Evolutionary conservation across 2,329 filamentous ascomycete species (phyloP).

Genomic region (Colletotrichum acutatum): DNA sequence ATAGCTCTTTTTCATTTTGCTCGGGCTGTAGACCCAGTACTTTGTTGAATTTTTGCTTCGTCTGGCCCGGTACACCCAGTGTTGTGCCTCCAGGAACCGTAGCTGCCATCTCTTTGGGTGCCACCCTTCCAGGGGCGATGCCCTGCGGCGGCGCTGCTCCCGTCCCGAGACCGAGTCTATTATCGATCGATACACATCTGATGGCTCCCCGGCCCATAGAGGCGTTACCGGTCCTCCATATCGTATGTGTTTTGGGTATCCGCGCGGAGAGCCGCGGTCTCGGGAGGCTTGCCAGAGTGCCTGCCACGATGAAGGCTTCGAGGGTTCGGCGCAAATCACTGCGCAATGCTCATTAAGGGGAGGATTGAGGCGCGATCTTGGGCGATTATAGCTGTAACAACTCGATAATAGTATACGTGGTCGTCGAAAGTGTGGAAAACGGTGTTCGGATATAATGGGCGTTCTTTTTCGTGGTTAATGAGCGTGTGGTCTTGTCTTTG

Average conservation of each 20-base stretch:
- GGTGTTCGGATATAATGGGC: background rate
- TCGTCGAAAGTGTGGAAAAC: background rate
- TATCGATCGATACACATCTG: slow-evolving; percentile 40
- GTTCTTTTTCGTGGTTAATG: background rate
- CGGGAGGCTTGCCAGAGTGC: slow-evolving; percentile 47
- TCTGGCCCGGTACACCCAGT: slow-evolving; percentile 17
- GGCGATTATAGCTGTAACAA: background rate
- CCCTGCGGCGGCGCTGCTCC: slow-evolving; percentile 19
- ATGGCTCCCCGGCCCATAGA: slow-evolving; percentile 51
- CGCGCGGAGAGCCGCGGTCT: slow-evolving; percentile 56
- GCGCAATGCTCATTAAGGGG: slow-evolving; percentile 4
- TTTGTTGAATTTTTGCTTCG: slow-evolving; percentile 11
- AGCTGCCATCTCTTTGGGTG: slow-evolving; percentile 39
- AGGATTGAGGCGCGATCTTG: background rate
- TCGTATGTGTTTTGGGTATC: slow-evolving; percentile 48
- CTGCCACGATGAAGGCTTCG: slow-evolving; percentile 32
- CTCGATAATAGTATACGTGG: background rate
- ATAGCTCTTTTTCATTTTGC: slow-evolving; percentile 30
- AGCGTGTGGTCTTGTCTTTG: slow-evolving; percentile 40
- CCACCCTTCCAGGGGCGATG: slow-evolving; percentile 29
- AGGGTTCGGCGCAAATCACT: slow-evolving; percentile 28
- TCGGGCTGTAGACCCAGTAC: slow-evolving; percentile 33
- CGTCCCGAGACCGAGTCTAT: slow-evolving; percentile 24
- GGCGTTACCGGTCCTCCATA: slow-evolving; percentile 55
- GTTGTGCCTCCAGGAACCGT: slow-evolving; percentile 37